A percentile compares a stretch with the other conserved stretches of the same genome.
phyloP scores from a whole-genome alignment of 2,329 filamentous ascomycete species.

The Epicoccum nigrum region DNA sequence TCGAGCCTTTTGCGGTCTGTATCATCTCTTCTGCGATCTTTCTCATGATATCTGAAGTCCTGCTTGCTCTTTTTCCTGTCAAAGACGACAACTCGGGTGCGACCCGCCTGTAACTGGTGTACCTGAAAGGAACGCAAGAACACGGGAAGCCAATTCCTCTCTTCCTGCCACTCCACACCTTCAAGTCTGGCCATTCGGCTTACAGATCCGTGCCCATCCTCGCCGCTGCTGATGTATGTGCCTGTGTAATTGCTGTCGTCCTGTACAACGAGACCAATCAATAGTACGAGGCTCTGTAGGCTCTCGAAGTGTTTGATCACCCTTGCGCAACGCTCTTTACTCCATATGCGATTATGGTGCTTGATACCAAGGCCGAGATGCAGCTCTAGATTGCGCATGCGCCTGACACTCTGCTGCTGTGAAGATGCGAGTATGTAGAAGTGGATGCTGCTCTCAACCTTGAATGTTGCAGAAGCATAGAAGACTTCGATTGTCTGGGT shows the following conservation, averaged over 20 bases:
- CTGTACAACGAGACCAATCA: constrained; percentile 1
- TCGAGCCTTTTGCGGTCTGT: background rate
- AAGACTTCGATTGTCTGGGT: background rate
- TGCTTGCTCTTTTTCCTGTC: background rate
- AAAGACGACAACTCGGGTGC: background rate
- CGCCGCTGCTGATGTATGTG: background rate
- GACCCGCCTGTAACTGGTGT: background rate
- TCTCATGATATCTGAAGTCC: background rate
- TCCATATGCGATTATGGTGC: constrained; percentile 12
- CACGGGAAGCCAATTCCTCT: constrained; percentile 1
- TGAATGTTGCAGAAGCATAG: constrained; percentile 8
- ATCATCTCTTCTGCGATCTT: background rate
- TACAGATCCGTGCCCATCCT: background rate
- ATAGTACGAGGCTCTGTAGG: background rate
- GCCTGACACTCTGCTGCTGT: constrained; percentile 7
- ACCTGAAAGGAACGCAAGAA: constrained; percentile 11
- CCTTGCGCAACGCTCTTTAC: background rate
- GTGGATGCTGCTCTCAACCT: constrained; percentile 5
- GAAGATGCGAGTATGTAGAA: constrained; percentile 11
- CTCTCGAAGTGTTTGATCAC: constrained; percentile 4
- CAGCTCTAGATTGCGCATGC: constrained; percentile 6
- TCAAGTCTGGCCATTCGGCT: constrained; percentile 5
- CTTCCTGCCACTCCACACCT: background rate
- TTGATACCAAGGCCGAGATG: constrained; percentile 7
- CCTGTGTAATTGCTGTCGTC: constrained; percentile 12